phyloP scores from a whole-genome alignment of 2,329 filamentous ascomycete species.

The Fusarium bactridioides region DNA sequence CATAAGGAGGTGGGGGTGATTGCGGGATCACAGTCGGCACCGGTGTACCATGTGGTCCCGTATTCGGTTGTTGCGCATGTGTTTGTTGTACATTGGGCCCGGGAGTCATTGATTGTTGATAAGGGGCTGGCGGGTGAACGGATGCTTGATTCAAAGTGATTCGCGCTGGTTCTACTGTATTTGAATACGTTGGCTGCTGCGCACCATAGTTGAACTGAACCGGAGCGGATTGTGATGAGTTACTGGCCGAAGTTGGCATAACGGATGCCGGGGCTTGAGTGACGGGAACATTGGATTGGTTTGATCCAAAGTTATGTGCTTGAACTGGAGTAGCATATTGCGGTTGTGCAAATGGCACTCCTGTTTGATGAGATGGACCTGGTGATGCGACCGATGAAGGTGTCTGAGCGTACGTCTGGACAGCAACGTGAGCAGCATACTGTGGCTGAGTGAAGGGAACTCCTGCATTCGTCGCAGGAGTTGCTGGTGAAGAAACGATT shows the following conservation, averaged over 20 bases:
- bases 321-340: constrained; percentile 31
- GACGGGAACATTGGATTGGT: not conserved
- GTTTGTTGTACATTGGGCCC: constrained; percentile 10
- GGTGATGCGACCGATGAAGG: not conserved
- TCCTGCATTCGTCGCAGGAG: constrained; percentile 13
- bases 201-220: constrained; percentile 25
- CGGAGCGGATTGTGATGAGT: constrained; percentile 4
- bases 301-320: constrained; percentile 13
- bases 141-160: not conserved
- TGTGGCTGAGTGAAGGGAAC: constrained; percentile 30
- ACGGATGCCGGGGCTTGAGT: not conserved
- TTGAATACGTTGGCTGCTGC: constrained; percentile 34
- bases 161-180: constrained; percentile 1
- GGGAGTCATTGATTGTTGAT: constrained; percentile 13
- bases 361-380: constrained; percentile 11
- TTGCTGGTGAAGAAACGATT: constrained; percentile 5
- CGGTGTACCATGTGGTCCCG: constrained; percentile 3
- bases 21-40: constrained; percentile 10
- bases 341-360: constrained; percentile 28
- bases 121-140: not conserved
- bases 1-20: constrained; percentile 40
- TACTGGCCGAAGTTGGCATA: constrained; percentile 7
- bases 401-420: constrained; percentile 12
- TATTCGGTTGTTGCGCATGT: constrained; percentile 12
- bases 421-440: constrained; percentile 26